Conservation (phyloP, 2,329 filamentous ascomycete genomes). For the Calycina herbarum region DNA sequence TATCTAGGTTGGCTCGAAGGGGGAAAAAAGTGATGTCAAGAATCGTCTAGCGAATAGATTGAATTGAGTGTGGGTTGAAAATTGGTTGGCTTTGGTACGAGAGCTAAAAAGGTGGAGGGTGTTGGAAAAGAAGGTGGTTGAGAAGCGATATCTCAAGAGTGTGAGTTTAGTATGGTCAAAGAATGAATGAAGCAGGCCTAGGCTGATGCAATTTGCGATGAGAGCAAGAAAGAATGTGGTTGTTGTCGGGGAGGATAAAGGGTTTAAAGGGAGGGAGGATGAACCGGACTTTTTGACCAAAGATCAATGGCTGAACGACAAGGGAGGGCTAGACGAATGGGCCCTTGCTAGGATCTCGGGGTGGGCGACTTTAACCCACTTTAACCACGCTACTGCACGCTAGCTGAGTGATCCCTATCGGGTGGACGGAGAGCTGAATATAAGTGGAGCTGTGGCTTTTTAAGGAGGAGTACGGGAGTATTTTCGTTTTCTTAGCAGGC, state of each 20-base stretch:
- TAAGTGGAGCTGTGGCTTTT: neutral
- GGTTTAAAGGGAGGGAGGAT: neutral
- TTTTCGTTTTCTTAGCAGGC: constrained; percentile 3
- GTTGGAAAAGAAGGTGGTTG: constrained; percentile 10
- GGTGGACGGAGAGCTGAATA: neutral
- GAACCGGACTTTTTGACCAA: neutral
- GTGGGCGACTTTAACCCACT: neutral
- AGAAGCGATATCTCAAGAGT: constrained; percentile 11
- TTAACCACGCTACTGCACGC: neutral
- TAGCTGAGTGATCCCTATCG: neutral
- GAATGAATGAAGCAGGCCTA: constrained; percentile 5
- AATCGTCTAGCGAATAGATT: constrained; percentile 7
- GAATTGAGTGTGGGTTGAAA: neutral
- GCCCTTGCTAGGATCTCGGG: neutral
- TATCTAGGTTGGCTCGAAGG: neutral
- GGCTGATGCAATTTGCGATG: neutral
- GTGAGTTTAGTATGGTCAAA: neutral
- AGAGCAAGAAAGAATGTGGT: constrained; percentile 4
- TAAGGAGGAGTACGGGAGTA: neutral
- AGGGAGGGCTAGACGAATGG: neutral
- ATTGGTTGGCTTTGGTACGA: neutral
- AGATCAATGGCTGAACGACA: neutral
- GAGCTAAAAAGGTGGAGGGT: neutral
- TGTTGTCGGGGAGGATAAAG: neutral
- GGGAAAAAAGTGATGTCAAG: neutral